Evolutionary conservation across 192 early-diverging fungal species (phyloP).

Genomic region (Coemansia sp.): DNA sequence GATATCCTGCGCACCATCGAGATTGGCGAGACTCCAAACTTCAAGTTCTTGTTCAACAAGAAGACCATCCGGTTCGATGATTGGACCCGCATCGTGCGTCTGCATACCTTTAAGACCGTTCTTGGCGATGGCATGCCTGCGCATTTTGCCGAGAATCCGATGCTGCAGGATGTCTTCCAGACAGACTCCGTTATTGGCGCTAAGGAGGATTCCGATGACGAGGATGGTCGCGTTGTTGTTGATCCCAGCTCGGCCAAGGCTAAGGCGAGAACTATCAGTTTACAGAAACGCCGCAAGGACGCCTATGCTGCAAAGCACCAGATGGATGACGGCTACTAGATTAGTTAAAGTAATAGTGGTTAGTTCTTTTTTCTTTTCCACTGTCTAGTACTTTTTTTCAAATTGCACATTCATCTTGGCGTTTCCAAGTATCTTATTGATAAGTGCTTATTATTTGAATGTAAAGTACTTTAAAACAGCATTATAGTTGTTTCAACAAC

Average conservation of each 20-base stretch:
- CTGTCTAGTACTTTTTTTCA: conserved; percentile 3
- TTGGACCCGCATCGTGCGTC: conserved; percentile 56
- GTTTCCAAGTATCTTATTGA: neutral
- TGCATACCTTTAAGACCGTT: conserved; percentile 32
- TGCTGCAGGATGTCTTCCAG: conserved; percentile 56
- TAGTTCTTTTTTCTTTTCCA: neutral
- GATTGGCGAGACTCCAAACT: conserved; percentile 50
- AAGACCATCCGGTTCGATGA: conserved; percentile 56
- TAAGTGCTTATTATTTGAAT: no score
- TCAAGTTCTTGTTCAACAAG: conserved; percentile 57
- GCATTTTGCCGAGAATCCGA: conserved; percentile 52
- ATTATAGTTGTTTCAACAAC: no score
- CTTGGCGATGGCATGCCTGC: conserved; percentile 44
- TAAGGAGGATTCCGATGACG: neutral
- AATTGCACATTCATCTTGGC: neutral
- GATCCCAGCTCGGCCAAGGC: conserved; percentile 35
- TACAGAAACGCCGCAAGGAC: conserved; percentile 21
- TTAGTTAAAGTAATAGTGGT: neutral
- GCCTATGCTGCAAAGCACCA: neutral
- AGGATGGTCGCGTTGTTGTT: conserved; percentile 26
- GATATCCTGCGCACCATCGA: conserved; percentile 68
- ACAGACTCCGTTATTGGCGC: conserved; percentile 19
- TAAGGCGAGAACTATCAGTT: conserved; percentile 22
- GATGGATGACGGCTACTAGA: conserved; percentile 12
- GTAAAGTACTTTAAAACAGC: no score